Base-by-base conservation (phyloP, 352 stramenopile genomes). In the Albugo candida region DNA sequence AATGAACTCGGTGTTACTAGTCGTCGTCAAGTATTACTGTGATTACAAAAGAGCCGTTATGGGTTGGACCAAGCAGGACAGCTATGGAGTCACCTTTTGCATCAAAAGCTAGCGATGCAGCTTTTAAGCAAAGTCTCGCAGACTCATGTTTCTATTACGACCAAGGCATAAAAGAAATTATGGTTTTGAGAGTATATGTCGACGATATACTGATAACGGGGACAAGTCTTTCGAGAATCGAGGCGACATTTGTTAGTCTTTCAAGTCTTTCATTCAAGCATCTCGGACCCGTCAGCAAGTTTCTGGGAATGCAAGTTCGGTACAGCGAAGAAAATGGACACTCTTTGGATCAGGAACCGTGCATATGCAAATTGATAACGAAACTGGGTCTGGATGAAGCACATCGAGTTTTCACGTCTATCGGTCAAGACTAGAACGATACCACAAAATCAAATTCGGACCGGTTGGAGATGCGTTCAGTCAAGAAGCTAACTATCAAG, bases 131-230 rank as follows among this genome's bases (percentile, higher is more conserved):
- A 27, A 54, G 52, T 17, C 27, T 57, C n/a, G 52, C 56, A 1
- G 54, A 68, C 48, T 42, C 51, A 14, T 67, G 51, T 46, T 14
- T 67, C 0, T 65, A 61, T 46, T 62, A 49, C 27, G 51, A 37
- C 36, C 10, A 18, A 2, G 17, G 48, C 31, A 14, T 11, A 0
- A 11, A 2, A n/a, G 44, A 36, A 0, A 44, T 47, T 4, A 31
- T 48, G 0, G 13, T 61, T 1, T 49, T 62, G 0, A 56, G 48
- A 1, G 44, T 53, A 0, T 65, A 63, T 41, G 51, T 62, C 0
- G 63, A 67, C 18, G 63, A 73, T 31, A 20, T 73, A 0, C 18
- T 73, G 6, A 53, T 52, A 0, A 65, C 53, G 0, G 51, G 39
- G 0, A 63, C 48, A 0, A 20, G 48, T 44, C 11, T 48, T n/a